Conservation (phyloP, 139 green algal species). For the Picochlorum costavermella region DNA sequence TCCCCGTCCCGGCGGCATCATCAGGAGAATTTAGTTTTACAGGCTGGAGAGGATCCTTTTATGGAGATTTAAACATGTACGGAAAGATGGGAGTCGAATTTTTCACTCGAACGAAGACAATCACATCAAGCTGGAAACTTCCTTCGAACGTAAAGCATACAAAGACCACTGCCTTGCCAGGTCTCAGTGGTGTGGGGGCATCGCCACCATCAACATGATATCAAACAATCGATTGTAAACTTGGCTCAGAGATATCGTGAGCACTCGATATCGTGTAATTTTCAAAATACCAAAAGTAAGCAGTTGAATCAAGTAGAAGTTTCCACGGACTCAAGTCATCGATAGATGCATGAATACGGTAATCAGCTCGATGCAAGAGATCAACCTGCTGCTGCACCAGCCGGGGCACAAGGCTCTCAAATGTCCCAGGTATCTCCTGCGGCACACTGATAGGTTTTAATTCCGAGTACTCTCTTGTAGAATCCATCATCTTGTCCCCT, state of each 20-base stretch:
- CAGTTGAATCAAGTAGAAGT: too few species aligned
- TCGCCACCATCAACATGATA: conserved; percentile 12
- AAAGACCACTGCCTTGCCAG: conserved; percentile 14
- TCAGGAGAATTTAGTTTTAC: conserved; percentile 83
- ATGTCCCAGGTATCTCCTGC: neutral
- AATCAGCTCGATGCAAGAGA: too few species aligned
- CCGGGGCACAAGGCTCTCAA: too few species aligned
- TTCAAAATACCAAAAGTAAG: too few species aligned
- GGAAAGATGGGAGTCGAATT: conserved; percentile 82
- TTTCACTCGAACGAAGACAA: conserved; percentile 91
- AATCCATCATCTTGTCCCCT: neutral
- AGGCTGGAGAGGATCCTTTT: conserved; percentile 83
- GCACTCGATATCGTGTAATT: too few species aligned
- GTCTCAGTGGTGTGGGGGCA: conserved; percentile 32
- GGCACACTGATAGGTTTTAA: too few species aligned
- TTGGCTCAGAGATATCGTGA: too few species aligned
- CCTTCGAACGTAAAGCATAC: neutral
- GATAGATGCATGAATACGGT: too few species aligned
- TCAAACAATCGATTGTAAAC: too few species aligned
- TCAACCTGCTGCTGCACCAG: too few species aligned
- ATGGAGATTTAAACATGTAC: conserved; percentile 88
- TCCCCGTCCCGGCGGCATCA: conserved; percentile 92
- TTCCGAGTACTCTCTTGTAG: neutral
- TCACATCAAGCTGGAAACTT: conserved; percentile 76
- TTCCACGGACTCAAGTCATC: too few species aligned